These are phyloP conservation scores for Pseudognaphalium luteoalbum DNA, from an alignment of 129 eudicot species.

Conservation along the genomic window DNA sequence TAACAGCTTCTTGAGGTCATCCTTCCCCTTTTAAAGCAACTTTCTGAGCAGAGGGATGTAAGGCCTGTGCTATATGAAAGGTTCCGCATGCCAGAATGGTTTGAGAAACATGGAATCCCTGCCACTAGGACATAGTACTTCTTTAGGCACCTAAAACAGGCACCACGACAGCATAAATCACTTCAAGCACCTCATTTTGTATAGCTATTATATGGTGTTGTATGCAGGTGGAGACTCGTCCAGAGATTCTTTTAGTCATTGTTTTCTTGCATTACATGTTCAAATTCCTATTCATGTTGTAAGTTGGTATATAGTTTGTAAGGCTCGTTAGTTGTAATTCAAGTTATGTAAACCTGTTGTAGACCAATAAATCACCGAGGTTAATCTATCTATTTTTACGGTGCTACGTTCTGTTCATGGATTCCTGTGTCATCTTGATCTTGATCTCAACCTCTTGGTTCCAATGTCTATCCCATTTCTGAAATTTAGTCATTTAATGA, in stretches of 20 bases:
- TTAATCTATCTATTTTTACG: not conserved
- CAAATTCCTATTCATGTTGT: slow-evolving; percentile 38
- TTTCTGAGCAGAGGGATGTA: slow-evolving; percentile 80
- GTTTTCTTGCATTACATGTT: slow-evolving; percentile 27
- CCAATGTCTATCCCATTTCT: too few relatives aligned
- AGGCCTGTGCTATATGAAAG: slow-evolving; percentile 76
- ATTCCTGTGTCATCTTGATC: not conserved
- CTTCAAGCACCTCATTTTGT: slow-evolving; percentile 43
- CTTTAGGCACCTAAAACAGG: slow-evolving; percentile 26
- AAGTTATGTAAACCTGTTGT: slow-evolving; percentile 32
- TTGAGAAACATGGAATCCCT: slow-evolving; percentile 92
- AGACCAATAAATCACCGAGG: slow-evolving; percentile 37
- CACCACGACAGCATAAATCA: slow-evolving; percentile 31
- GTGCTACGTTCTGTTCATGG: not conserved
- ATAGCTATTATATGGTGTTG: slow-evolving; percentile 39
- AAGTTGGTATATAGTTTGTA: slow-evolving; percentile 40
- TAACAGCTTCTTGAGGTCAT: slow-evolving; percentile 85
- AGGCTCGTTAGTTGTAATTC: slow-evolving; percentile 29
- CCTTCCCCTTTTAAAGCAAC: slow-evolving; percentile 91
- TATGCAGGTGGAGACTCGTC: slow-evolving; percentile 30
- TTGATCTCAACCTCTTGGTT: not conserved
- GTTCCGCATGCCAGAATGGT: slow-evolving; percentile 97
- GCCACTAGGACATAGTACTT: slow-evolving; percentile 40
- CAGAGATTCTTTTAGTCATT: slow-evolving; percentile 33
- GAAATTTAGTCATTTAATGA: too few relatives aligned